phyloP scores from a whole-genome alignment of 1,284 basidiomycete species.

The Omphalotus olearius region DNA sequence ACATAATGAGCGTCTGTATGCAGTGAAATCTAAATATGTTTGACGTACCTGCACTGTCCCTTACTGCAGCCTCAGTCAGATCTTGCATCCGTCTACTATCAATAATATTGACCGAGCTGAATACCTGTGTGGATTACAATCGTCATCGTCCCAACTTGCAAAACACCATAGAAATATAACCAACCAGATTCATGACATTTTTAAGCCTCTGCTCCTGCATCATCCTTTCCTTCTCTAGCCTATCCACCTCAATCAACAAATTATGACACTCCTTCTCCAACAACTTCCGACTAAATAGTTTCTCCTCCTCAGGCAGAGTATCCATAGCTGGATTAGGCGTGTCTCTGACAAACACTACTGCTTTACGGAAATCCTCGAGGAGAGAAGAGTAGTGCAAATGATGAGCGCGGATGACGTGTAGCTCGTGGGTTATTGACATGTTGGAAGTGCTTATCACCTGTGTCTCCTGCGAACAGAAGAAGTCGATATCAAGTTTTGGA shows the following conservation, averaged over 20 bases:
- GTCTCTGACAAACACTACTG: conserved; percentile 34
- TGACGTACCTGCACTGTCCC: conserved; percentile 24
- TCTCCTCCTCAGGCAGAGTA: conserved; percentile 16
- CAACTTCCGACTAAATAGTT: conserved; percentile 22
- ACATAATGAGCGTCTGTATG: not conserved
- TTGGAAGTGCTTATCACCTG: conserved; percentile 33
- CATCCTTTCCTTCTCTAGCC: conserved; percentile 31
- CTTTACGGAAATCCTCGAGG: conserved; percentile 37
- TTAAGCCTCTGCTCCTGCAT: conserved; percentile 41
- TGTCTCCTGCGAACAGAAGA: conserved; percentile 28
- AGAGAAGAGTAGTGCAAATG: conserved; percentile 41
- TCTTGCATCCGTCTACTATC: conserved; percentile 35
- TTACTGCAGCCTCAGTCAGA: conserved; percentile 31
- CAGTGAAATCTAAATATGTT: not conserved
- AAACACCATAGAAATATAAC: conserved; percentile 9
- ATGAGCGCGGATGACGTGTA: conserved; percentile 42
- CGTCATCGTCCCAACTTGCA: not conserved
- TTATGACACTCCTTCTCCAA: conserved; percentile 30
- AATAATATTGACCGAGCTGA: conserved; percentile 40
- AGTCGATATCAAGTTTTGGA: not conserved
- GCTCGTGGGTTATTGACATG: conserved; percentile 23
- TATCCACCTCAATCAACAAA: conserved; percentile 35
- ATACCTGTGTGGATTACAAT: conserved; percentile 29
- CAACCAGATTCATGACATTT: conserved; percentile 46
- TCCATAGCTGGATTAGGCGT: conserved; percentile 44